These are phyloP conservation scores for Spergularia bocconei DNA, from an alignment of 148 eudicot species.

Conservation along the genomic window DNA sequence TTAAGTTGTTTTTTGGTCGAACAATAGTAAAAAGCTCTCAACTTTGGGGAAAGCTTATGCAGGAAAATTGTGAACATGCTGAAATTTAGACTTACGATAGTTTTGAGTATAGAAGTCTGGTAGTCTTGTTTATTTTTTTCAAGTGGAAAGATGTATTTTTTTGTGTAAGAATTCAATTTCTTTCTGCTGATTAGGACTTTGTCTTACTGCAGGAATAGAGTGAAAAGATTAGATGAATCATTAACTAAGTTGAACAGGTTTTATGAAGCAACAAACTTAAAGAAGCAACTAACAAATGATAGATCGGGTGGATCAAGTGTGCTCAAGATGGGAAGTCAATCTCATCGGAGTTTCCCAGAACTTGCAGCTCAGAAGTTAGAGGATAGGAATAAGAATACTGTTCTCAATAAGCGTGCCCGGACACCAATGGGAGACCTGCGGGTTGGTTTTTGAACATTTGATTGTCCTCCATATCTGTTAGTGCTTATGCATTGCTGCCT, in stretches of 20 bases:
- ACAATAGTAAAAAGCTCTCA: not conserved
- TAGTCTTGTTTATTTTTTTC: not conserved
- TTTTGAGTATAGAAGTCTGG: not conserved
- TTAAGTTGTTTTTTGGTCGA: not conserved
- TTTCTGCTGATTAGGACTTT: slow-evolving; percentile 15
- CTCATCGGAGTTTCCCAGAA: slow-evolving; percentile 58
- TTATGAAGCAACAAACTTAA: slow-evolving; percentile 44
- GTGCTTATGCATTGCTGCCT: not conserved
- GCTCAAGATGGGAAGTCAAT: slow-evolving; percentile 62
- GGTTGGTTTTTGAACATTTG: slow-evolving; percentile 44
- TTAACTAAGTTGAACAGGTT: slow-evolving; percentile 58
- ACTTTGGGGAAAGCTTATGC: not conserved
- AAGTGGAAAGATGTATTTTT: not conserved
- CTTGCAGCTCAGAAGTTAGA: slow-evolving; percentile 53
- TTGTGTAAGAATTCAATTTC: not conserved
- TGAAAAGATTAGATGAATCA: slow-evolving; percentile 59
- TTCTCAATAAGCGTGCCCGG: slow-evolving; percentile 74
- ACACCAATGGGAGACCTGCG: slow-evolving; percentile 77
- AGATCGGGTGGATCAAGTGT: slow-evolving; percentile 57
- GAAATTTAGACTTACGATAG: too few species aligned
- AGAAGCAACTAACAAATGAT: slow-evolving; percentile 63
- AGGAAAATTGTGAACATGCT: not conserved
- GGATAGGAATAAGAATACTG: slow-evolving; percentile 61
- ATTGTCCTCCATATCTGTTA: not conserved
- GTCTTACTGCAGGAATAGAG: slow-evolving; percentile 51